Evolutionary conservation across 345 rosid genomes (phyloP), one percentile per base, ranked within the genome.

Genomic region (Trapa incisa): DNA sequence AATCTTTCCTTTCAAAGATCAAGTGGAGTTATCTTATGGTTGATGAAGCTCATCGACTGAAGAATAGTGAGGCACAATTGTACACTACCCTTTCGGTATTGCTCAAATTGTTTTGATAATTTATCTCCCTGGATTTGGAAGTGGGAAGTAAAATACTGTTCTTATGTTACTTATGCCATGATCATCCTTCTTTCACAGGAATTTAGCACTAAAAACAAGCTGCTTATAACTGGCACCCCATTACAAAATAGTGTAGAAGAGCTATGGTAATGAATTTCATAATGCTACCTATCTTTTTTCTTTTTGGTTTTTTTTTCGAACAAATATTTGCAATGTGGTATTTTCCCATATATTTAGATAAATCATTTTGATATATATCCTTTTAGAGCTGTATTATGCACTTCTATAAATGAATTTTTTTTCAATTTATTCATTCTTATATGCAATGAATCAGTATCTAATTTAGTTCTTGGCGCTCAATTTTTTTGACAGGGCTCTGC

Each of bases 1-100:
- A 95, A 75, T 88, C 85, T 64, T 84, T 89, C 65, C 96, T 95
- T 57, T 91, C 97, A 65, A 95, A 84, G 87, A 87, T 95, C 70
- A 95, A 80, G 84, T 95, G 99, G 99, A 86, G 78, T 79, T 95
- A 95, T 81, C 71, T 87, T 74, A 95, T 95, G 99, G 99, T 95
- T 75, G 99, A 95, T 81, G 98, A 95, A 80, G 99, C 99, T 75
- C 99, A 95, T 72, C 84, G 99, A 80, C 80, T 95, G 77, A 95
- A 95, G 82, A 95, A 95, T 73, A 87, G 97, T 16, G 99, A 95
- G 82, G 99, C 99, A 43, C 99, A 95, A 79, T 79, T 95, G 72
- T 95, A 95, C 77, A 91, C 94, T 11, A 81, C 99, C 39, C 97
- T 95, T 67, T 83, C 50, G 86, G 99, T 95, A 83, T 77, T 75